Base-by-base conservation (phyloP, 2,329 filamentous ascomycete genomes). In the Neonectria coccinea region DNA sequence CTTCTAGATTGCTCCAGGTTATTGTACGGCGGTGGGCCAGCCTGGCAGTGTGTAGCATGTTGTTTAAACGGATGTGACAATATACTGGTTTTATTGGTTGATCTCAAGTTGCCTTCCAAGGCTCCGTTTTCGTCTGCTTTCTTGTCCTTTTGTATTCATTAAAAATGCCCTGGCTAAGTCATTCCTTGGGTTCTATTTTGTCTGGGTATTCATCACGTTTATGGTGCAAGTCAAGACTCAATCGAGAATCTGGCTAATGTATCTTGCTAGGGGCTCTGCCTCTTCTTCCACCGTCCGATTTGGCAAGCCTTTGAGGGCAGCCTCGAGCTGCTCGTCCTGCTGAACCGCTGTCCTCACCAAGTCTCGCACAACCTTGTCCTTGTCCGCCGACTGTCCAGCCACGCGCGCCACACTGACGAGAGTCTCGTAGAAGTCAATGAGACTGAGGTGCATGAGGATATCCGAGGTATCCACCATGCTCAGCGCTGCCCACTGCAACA, bases 341-440 rank as follows among this genome's bases (percentile, higher is more conserved):
- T 68, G 71, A 2, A 76, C 74, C 29, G 84, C 85, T 16, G 79
- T 76, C 36, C 70, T 72, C n/a, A 87, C 73, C 4, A 87, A 64
- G 9, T 73, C 74, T 29, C 78, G 74, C 2, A 83, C 73, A 8
- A 77, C 72, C 4, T 73, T 74, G 20, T 82, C 77, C 61, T 79
- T 79, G 56, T 78, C 75, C 0, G 63, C 41, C 1, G 75, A 77
- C 54, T 74, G 79, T 14, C 75, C 77, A 0, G 81, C 77, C 5
- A 83, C 74, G 14, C 83, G 76, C 78, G 86, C 80, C 36, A 85
- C 77, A 54, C 80, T 83, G 29, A 87, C 75, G 20, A 87, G 76
- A 8, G 78, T 76, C 75, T 87, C 83, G 68, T 85, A 85, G 64
- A 86, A 88, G 66, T 86, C 83, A n/a, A 85, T 75, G 20, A 87